Conservation (phyloP, 176 grass and related monocot genomes). For the Tillandsia fasciculata region DNA sequence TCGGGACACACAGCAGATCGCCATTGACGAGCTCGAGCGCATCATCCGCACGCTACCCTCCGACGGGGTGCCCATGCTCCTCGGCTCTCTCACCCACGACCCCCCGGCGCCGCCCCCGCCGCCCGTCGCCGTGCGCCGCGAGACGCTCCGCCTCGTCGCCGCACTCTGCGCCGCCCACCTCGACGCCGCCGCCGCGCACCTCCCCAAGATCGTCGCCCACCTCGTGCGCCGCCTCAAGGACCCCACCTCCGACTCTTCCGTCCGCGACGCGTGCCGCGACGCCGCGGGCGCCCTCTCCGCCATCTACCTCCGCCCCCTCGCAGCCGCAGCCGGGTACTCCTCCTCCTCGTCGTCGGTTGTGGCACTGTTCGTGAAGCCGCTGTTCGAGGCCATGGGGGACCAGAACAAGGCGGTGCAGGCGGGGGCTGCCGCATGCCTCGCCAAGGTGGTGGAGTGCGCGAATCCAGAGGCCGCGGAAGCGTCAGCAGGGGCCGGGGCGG, state of each 20-base stretch:
- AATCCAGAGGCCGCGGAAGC: conserved; percentile 27
- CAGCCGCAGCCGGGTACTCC: not conserved
- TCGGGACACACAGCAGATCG: conserved; percentile 94
- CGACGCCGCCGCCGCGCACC: conserved; percentile 43
- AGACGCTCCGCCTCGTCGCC: conserved; percentile 58
- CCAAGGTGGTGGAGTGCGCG: conserved; percentile 66
- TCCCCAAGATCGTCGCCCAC: conserved; percentile 68
- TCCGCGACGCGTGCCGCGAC: conserved; percentile 75
- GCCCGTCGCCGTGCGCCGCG: conserved; percentile 32
- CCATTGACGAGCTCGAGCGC: conserved; percentile 75
- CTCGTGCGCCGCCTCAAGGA: conserved; percentile 70
- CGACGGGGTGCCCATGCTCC: conserved; percentile 73
- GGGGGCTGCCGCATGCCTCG: conserved; percentile 70
- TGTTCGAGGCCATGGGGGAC: conserved; percentile 89
- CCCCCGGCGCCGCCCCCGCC: conserved; percentile 28
- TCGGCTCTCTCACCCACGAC: conserved; percentile 61
- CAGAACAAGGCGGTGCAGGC: conserved; percentile 83
- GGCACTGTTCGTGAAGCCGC: conserved; percentile 64
- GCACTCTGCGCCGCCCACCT: conserved; percentile 57
- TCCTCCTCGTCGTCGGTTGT: conserved; percentile 22
- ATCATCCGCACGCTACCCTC: conserved; percentile 63
- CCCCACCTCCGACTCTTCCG: conserved; percentile 61
- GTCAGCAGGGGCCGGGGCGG: not conserved
- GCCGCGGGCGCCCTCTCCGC: conserved; percentile 46
- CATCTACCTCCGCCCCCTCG: conserved; percentile 51